Evolutionary conservation across 176 grass and related monocot genomes (phyloP).

Genomic region (Ananas comosus): DNA sequence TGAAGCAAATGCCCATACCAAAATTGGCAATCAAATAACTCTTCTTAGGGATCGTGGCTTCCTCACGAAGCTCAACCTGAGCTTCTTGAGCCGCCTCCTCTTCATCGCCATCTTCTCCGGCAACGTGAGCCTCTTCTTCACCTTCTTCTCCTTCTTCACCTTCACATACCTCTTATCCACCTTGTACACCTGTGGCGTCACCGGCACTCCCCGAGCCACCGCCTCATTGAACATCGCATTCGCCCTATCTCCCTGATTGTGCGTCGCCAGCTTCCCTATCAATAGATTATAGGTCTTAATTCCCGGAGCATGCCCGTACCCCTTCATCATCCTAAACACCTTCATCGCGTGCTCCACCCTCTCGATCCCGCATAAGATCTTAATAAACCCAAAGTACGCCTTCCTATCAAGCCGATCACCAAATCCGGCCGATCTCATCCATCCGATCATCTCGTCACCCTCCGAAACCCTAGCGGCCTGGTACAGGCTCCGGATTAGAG

Average conservation of each 20-base stretch:
- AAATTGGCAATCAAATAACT: conserved; percentile 18
- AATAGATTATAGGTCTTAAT: conserved; percentile 69
- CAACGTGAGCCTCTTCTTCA: conserved; percentile 87
- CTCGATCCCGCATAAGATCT: conserved; percentile 94
- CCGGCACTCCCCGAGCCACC: conserved; percentile 44
- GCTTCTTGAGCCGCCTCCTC: conserved; percentile 73
- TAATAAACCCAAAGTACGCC: conserved; percentile 77
- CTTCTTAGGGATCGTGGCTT: conserved; percentile 44
- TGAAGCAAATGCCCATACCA: conserved; percentile 25
- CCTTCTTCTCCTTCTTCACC: conserved; percentile 65
- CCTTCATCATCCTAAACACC: conserved; percentile 93
- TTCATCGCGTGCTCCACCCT: conserved; percentile 93
- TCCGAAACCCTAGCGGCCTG: conserved; percentile 70
- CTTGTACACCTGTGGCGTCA: conserved; percentile 38
- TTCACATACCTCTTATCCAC: conserved; percentile 59
- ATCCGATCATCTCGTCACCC: conserved; percentile 87
- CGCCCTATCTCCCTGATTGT: conserved; percentile 66
- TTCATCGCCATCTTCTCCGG: conserved; percentile 80
- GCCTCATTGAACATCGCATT: conserved; percentile 91
- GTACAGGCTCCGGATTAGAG: conserved; percentile 73
- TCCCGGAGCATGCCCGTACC: conserved; percentile 75
- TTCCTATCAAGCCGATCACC: conserved; percentile 78
- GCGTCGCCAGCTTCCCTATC: conserved; percentile 65
- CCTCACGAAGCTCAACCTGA: conserved; percentile 91
- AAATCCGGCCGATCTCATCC: conserved; percentile 80